phyloP scores from a whole-genome alignment of 2,329 filamentous ascomycete genomes.

The Paramyrothecium roridum region DNA sequence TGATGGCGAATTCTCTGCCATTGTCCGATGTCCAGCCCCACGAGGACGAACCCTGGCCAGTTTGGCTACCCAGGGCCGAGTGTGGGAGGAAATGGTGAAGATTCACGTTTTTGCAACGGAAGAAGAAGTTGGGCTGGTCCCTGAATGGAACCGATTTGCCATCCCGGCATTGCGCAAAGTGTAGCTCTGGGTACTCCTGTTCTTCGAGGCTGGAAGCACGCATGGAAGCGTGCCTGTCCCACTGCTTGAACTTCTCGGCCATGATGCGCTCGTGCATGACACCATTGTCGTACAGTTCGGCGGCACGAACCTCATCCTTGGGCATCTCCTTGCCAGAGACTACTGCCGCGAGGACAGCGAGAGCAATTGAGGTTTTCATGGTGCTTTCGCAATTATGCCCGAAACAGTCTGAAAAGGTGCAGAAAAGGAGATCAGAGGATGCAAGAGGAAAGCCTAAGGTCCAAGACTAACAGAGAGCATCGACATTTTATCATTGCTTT shows the following conservation, averaged over 20 bases:
- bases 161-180: constrained; percentile 32
- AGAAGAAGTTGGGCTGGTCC: constrained; percentile 40
- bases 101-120: constrained; percentile 40
- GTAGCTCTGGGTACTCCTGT: constrained; percentile 24
- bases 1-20: constrained; percentile 52
- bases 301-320: constrained; percentile 20
- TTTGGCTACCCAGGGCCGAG: constrained; percentile 27
- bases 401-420: no score
- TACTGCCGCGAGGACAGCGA: constrained; percentile 2
- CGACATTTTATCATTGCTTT: no score
- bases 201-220: constrained; percentile 14
- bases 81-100: constrained; percentile 34
- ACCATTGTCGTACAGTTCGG: constrained; percentile 25
- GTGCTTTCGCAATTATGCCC: no score
- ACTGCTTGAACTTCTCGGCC: constrained; percentile 6
- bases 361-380: constrained; percentile 1
- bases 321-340: constrained; percentile 23
- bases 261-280: constrained; percentile 20
- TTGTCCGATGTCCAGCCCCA: constrained; percentile 53
- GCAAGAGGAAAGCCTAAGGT: no score
- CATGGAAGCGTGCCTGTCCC: constrained; percentile 2
- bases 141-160: constrained; percentile 35
- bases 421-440: no score
- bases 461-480: no score
- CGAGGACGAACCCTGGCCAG: constrained; percentile 32